Conservation (phyloP, 1,284 basidiomycete genomes). For the Ceraceosorus guamensis region DNA sequence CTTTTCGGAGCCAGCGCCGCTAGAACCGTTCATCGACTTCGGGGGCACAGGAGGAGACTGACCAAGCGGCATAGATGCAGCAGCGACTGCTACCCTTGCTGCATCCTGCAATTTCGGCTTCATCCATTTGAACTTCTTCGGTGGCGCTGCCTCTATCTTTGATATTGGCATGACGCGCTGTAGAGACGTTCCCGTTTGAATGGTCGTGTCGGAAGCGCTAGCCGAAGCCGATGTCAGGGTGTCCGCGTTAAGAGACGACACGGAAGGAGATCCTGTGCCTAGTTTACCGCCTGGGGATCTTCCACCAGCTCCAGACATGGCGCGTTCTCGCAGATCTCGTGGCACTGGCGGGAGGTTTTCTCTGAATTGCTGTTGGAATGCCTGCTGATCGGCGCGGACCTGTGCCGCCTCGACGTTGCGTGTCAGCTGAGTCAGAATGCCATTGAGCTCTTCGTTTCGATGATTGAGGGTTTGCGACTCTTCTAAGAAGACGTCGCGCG, state of each 20-base stretch:
- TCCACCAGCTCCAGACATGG: too few relatives aligned
- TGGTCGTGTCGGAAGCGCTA: conserved; percentile 33
- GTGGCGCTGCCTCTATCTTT: conserved; percentile 48
- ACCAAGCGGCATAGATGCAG: conserved; percentile 1
- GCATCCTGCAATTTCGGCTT: conserved; percentile 47
- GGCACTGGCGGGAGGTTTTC: neutral
- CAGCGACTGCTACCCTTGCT: conserved; percentile 13
- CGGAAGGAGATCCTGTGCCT: too few relatives aligned
- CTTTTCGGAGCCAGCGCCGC: neutral
- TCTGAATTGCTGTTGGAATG: conserved; percentile 13
- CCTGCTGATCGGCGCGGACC: neutral
- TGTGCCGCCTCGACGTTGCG: conserved; percentile 22
- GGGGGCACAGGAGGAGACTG: conserved; percentile 20
- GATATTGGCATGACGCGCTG: conserved; percentile 1
- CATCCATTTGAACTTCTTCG: conserved; percentile 56
- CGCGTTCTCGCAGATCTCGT: too few relatives aligned
- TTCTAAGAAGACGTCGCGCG: conserved; percentile 77
- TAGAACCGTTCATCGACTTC: conserved; percentile 3
- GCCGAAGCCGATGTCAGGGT: conserved; percentile 11
- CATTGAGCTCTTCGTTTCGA: conserved; percentile 83
- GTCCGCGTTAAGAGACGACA: too few relatives aligned
- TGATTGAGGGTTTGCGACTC: conserved; percentile 83
- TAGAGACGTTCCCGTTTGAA: neutral
- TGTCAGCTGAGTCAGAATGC: conserved; percentile 63
- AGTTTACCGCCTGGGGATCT: too few relatives aligned